Conservation (phyloP, 768 basidiomycete genomes). For the Boletus rex-veris region DNA sequence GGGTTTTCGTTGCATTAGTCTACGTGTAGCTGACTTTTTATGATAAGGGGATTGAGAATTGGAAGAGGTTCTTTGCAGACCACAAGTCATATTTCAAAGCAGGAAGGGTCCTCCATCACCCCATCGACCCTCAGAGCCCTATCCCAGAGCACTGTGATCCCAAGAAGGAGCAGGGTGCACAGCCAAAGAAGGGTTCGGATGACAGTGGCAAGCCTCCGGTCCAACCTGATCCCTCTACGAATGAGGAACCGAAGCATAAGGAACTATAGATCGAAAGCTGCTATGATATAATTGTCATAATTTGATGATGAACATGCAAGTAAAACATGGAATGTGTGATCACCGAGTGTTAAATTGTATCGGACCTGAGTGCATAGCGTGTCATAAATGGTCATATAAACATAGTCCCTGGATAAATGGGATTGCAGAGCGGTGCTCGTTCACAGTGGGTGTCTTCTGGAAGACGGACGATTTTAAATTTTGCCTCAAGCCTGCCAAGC, state of each 20-base stretch:
- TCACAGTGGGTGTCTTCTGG: neutral
- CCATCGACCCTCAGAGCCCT: conserved; percentile 75
- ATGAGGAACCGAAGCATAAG: conserved; percentile 16
- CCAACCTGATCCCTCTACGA: conserved; percentile 14
- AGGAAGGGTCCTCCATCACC: conserved; percentile 70
- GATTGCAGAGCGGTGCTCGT: neutral
- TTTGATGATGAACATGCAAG: conserved; percentile 20
- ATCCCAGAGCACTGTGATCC: conserved; percentile 72
- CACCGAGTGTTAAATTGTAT: neutral
- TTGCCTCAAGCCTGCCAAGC: conserved; percentile 28
- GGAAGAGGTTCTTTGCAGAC: conserved; percentile 86
- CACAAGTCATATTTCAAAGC: conserved; percentile 78
- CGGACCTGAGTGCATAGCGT: conserved; percentile 10
- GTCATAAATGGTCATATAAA: conserved; percentile 29
- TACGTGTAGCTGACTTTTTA: neutral
- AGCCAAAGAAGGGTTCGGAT: conserved; percentile 30
- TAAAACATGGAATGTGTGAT: conserved; percentile 23
- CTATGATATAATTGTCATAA: conserved; percentile 14
- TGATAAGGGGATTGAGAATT: conserved; percentile 69
- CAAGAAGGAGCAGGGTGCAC: conserved; percentile 43
- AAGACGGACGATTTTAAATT: conserved; percentile 10
- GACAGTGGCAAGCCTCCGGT: conserved; percentile 27
- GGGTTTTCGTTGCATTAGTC: conserved; percentile 25
- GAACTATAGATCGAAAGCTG: conserved; percentile 31
- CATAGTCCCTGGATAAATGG: conserved; percentile 15